Percentiles rank a stretch among this genome's conserved stretches.
These are phyloP conservation scores for Hevea brasiliensis DNA, from an alignment of 345 rosid genomes.

Conservation along the genomic window DNA sequence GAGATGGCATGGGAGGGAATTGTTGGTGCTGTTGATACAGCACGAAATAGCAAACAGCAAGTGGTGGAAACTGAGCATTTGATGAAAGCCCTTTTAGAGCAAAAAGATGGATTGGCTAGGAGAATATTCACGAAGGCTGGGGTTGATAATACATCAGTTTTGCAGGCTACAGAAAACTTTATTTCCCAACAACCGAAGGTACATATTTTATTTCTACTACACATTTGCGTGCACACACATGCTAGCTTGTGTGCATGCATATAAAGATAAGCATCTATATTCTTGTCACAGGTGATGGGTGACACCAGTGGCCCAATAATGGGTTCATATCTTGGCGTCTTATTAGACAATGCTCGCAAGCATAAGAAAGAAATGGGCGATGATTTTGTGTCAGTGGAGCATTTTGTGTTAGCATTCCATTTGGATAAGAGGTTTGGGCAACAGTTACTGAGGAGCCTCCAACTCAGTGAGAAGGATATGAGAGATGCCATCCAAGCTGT, in stretches of 20 bases:
- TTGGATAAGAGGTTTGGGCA: constrained; percentile 77
- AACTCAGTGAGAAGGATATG: constrained; percentile 60
- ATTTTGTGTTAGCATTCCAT: constrained; percentile 61
- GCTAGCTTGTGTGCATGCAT: not conserved
- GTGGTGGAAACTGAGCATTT: constrained; percentile 83
- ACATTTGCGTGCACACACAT: not conserved
- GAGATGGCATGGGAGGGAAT: constrained; percentile 95
- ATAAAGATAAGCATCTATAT: not conserved
- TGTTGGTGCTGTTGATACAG: constrained; percentile 67
- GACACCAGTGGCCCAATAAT: constrained; percentile 62
- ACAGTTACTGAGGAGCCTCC: constrained; percentile 53
- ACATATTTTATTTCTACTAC: not conserved
- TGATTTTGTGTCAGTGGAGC: constrained; percentile 80
- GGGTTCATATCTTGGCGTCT: constrained; percentile 51
- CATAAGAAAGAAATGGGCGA: constrained; percentile 76
- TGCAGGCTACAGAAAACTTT: constrained; percentile 65
- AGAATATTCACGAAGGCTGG: constrained; percentile 77
- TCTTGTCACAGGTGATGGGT: constrained; percentile 54
- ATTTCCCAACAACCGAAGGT: constrained; percentile 77
- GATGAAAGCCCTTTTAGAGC: constrained; percentile 93
- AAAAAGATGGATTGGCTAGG: constrained; percentile 81
- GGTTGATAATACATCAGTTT: constrained; percentile 60
- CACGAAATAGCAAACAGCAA: constrained; percentile 59
- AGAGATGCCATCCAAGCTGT: constrained; percentile 69
- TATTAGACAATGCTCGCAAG: constrained; percentile 61